These are phyloP conservation scores for Ploettnerulaceae sp. DNA, from an alignment of 2,329 filamentous ascomycete genomes.

Conservation along the genomic window DNA sequence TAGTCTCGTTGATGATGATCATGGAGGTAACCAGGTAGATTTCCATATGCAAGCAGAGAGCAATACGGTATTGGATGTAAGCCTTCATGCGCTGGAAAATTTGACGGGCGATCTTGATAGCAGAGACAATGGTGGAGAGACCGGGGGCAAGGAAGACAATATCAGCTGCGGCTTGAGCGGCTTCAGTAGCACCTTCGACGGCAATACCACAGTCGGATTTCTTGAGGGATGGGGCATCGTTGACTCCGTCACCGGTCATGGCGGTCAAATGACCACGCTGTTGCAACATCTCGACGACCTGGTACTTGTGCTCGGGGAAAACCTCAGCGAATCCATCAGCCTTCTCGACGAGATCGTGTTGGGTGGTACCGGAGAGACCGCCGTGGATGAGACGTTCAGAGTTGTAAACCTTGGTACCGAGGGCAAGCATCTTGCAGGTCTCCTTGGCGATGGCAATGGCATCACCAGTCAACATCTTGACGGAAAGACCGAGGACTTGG, in stretches of 20 bases:
- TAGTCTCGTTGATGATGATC: conserved; percentile 75
- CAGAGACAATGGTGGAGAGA: conserved; percentile 87
- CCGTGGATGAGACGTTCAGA: conserved; percentile 73
- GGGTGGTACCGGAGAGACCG: conserved; percentile 66
- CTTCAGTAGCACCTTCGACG: conserved; percentile 86
- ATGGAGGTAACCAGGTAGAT: conserved; percentile 74
- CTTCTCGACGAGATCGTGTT: conserved; percentile 76
- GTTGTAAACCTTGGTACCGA: conserved; percentile 78
- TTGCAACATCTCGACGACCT: conserved; percentile 89
- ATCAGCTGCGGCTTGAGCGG: conserved; percentile 84
- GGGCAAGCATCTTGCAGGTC: conserved; percentile 76
- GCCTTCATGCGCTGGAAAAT: conserved; percentile 98
- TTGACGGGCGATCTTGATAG: conserved; percentile 87
- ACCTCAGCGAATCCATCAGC: conserved; percentile 94
- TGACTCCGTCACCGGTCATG: conserved; percentile 96
- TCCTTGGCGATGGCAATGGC: conserved; percentile 76
- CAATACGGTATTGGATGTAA: conserved; percentile 93
- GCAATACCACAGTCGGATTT: conserved; percentile 94
- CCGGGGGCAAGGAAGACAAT: conserved; percentile 91
- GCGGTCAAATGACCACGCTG: conserved; percentile 90
- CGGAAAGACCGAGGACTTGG: conserved; percentile 68
- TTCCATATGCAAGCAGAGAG: conserved; percentile 83
- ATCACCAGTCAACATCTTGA: conserved; percentile 80
- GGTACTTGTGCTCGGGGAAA: conserved; percentile 94
- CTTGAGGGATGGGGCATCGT: conserved; percentile 88